Conservation (phyloP, 2,329 filamentous ascomycete species). For the Diatrype stigma region DNA sequence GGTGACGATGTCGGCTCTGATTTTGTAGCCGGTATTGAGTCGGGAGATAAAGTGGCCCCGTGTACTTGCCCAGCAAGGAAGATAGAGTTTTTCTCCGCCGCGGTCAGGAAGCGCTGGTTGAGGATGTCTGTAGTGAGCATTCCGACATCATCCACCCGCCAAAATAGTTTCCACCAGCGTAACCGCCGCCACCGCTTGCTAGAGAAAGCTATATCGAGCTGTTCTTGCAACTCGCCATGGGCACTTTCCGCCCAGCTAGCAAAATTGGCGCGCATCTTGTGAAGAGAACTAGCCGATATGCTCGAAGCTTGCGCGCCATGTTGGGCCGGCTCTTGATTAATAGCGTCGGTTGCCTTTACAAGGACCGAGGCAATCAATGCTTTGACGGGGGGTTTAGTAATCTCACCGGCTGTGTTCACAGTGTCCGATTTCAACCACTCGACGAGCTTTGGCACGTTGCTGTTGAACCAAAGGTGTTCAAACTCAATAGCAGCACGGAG, state of each 20-base stretch:
- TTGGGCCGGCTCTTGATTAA: slow-evolving; percentile 46
- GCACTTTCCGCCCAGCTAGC: slow-evolving; percentile 72
- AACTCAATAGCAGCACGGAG: slow-evolving; percentile 67
- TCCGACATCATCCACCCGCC: slow-evolving; percentile 87
- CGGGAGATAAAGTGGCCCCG: slow-evolving; percentile 33
- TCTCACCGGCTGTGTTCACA: slow-evolving; percentile 32
- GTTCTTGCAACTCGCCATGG: slow-evolving; percentile 76
- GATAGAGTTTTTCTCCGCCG: slow-evolving; percentile 76
- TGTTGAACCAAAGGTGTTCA: slow-evolving; percentile 69
- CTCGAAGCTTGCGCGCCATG: slow-evolving; percentile 30
- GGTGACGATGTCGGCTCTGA: neutral
- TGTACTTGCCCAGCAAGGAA: slow-evolving; percentile 75
- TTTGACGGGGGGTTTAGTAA: slow-evolving; percentile 62
- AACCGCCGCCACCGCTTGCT: slow-evolving; percentile 75
- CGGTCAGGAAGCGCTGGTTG: slow-evolving; percentile 68
- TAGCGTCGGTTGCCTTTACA: slow-evolving; percentile 44
- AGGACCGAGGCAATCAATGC: slow-evolving; percentile 66
- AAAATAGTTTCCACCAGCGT: slow-evolving; percentile 92
- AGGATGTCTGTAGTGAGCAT: slow-evolving; percentile 80
- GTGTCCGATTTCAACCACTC: slow-evolving; percentile 60
- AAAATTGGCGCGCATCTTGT: slow-evolving; percentile 55
- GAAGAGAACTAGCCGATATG: slow-evolving; percentile 34
- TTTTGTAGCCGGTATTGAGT: neutral
- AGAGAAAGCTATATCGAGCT: slow-evolving; percentile 73
- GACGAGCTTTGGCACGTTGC: slow-evolving; percentile 61